phyloP scores from a whole-genome alignment of 768 basidiomycete genomes.

The Tulasnella calospora region DNA sequence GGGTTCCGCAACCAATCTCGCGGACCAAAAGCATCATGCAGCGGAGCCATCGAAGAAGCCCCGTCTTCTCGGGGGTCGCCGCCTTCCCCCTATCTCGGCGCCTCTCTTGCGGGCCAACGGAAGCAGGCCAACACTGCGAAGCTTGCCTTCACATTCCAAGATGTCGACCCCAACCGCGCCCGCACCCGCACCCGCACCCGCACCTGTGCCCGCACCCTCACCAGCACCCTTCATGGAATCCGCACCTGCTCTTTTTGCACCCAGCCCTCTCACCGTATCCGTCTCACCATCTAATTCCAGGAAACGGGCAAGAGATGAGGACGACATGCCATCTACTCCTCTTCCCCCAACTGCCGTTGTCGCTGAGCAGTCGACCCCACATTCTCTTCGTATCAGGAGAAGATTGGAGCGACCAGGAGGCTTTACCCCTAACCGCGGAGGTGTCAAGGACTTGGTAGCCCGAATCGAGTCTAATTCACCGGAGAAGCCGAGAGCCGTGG shows the following conservation, averaged over 20 bases:
- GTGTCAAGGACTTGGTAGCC: background rate
- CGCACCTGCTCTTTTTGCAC: background rate
- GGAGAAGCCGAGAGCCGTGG: background rate
- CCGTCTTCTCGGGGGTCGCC: background rate
- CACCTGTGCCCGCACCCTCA: background rate
- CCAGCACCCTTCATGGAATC: background rate
- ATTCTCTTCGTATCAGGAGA: background rate
- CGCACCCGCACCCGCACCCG: background rate
- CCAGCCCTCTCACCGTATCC: background rate
- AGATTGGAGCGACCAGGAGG: background rate
- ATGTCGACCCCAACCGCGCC: background rate
- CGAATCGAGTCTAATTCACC: background rate
- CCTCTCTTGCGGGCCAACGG: background rate
- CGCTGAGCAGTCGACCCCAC: background rate
- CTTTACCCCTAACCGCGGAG: background rate
- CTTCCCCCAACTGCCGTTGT: background rate
- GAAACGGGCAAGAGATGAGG: conserved; percentile 16
- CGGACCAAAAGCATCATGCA: background rate
- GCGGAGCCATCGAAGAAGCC: background rate
- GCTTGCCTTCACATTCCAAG: background rate
- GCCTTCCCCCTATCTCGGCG: background rate
- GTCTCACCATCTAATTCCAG: conserved; percentile 8
- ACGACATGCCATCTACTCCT: conserved; percentile 5
- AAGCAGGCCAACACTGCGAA: background rate
- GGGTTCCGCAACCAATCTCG: background rate